A percentile compares a stretch with the other conserved stretches of the same genome.
phyloP scores from a whole-genome alignment of 805 yeast species.

The Komagataella phaffii region DNA sequence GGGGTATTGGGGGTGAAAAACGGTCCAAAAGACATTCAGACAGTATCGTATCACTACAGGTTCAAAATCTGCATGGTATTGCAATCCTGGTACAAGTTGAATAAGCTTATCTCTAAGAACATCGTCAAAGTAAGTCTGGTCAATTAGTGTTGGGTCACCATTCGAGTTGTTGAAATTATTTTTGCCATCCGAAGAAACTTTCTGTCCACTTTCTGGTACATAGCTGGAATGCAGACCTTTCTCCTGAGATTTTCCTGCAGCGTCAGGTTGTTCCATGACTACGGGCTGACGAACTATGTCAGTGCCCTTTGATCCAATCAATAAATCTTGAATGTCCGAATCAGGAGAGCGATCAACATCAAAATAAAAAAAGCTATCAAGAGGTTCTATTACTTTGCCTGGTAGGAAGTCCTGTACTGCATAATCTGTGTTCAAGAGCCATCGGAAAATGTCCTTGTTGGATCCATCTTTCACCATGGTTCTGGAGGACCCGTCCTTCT shows the following conservation, averaged over 20 bases:
- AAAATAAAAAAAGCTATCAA: neutral
- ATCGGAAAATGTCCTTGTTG: neutral
- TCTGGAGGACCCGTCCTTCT: neutral
- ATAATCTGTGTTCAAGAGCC: neutral
- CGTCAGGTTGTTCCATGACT: neutral
- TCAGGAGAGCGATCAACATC: neutral
- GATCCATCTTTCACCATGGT: neutral
- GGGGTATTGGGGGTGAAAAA: slow-evolving; percentile 42
- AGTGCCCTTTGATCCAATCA: neutral
- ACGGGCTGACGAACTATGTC: neutral
- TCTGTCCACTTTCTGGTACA: neutral
- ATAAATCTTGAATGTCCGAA: neutral
- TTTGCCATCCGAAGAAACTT: neutral
- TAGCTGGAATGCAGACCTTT: neutral
- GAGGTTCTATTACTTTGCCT: neutral
- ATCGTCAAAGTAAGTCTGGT: neutral
- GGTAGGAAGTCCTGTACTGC: neutral
- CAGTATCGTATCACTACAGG: slow-evolving; percentile 4
- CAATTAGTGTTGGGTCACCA: neutral
- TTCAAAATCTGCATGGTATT: neutral
- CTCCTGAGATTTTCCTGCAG: neutral
- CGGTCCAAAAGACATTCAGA: slow-evolving; percentile 31
- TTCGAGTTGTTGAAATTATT: neutral
- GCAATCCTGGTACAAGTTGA: neutral
- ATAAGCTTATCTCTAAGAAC: neutral